Evolutionary conservation across 805 yeast species (phyloP).

Genomic region (Metschnikowia shivogae): DNA sequence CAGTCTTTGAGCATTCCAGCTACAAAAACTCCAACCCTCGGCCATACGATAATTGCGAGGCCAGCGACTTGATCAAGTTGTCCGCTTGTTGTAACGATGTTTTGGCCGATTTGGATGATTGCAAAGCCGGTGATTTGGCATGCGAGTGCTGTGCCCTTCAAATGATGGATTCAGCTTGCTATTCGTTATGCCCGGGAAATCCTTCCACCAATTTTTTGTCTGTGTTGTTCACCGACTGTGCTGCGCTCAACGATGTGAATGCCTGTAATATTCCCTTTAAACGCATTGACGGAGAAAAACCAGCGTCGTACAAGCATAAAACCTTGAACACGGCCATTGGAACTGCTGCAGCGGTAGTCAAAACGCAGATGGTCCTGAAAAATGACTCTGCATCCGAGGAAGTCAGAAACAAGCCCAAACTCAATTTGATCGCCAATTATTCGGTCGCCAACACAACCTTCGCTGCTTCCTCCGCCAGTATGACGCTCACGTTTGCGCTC

Average conservation of each 20-base stretch:
- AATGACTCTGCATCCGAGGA: neutral
- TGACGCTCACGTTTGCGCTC: conserved; percentile 2
- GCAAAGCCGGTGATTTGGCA: conserved; percentile 51
- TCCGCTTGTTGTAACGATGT: conserved; percentile 46
- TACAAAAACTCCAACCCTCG: conserved; percentile 47
- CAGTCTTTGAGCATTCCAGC: conserved; percentile 30
- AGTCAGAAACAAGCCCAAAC: conserved; percentile 5
- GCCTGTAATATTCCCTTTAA: conserved; percentile 50
- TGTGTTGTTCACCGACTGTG: conserved; percentile 44
- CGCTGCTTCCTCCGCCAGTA: conserved; percentile 6
- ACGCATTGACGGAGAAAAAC: conserved; percentile 32
- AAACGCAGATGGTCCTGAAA: conserved; percentile 5
- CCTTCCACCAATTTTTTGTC: conserved; percentile 45
- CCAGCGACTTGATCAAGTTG: conserved; percentile 40
- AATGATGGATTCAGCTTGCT: conserved; percentile 43
- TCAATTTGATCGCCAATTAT: conserved; percentile 8
- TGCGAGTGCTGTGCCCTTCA: conserved; percentile 57
- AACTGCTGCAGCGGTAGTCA: conserved; percentile 9
- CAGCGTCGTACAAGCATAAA: conserved; percentile 9
- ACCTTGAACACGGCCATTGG: conserved; percentile 7
- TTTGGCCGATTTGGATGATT: conserved; percentile 42
- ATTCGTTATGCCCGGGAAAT: conserved; percentile 46
- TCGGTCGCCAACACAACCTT: neutral
- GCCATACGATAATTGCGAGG: conserved; percentile 37
- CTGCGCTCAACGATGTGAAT: conserved; percentile 44